Evolutionary conservation across 2,329 filamentous ascomycete genomes (phyloP), one percentile per base, ranked within the genome.

Genomic region (Zymoseptoria passerinii): DNA sequence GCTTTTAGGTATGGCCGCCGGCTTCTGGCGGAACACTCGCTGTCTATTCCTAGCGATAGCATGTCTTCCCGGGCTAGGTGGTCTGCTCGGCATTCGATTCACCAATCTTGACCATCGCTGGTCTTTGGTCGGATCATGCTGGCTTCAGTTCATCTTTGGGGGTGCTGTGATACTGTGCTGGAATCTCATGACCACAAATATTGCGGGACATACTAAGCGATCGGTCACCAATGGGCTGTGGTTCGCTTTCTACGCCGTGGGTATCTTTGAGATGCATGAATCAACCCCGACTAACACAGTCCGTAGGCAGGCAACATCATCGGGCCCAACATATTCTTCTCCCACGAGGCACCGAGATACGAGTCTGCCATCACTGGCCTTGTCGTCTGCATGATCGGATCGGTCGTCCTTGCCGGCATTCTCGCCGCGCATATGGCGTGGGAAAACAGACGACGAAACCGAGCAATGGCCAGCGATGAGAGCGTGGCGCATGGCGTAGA

Each of bases 181-280:
- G 62, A 58, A 55, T 10, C 53, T 66, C 6, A 53, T 61, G 6
- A 54, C 56, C 2, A 55, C 61, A 2, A 61, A 64, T 40, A 61
- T 58, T 8, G 63, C 60, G 0, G 86, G 86, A 2, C 81, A 80
- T 16, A 87, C 84, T 2, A 87, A 88, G 71, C 85, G 85, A 67
- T 83, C 83, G 0, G 76, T 82, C 54, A 78, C 83, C 44, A 83
- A 86, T 77, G 82, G 81, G 0, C 72, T 87, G 0, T 87, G 81
- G 74, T 85, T 85, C 63, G 83, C 81, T 0, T 83, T 81, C 0
- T 78, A 79, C 7, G 80, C 83, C 0, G 35, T 23, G 23, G 4
- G 23, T 23, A 23, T 4, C 23, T 23, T 23, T 4, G 23, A 4
- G 23, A 78, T 23, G 23, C 23, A 4, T 23, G 4, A 2, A 23